Base-by-base conservation (phyloP, 2,329 filamentous ascomycete species). In the Albophoma yamanashiensis region DNA sequence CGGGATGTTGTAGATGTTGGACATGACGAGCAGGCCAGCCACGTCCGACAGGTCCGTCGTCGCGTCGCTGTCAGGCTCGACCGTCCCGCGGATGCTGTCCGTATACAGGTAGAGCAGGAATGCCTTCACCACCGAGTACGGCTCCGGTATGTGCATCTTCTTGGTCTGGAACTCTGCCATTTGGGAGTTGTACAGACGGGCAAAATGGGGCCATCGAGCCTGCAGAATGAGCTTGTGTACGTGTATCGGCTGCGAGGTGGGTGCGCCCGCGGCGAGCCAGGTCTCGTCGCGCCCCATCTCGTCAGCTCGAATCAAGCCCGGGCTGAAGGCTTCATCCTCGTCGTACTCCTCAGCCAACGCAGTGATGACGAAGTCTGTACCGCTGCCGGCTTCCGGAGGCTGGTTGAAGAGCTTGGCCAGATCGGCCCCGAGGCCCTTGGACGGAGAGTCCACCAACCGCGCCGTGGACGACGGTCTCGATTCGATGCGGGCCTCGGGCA, bases 131-230 rank as follows among this genome's bases (percentile, higher is more conserved):
- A 96, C 92, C 1, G 87, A 88, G 73, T 97, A 97, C 0, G 93
- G 92, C 69, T 99, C 95, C 0, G 94, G 93, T 53, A 99, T 96
- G 74, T 99, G 93, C 89, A 99, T 94, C 73, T 90, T 92, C 69
- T 94, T 94, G 20, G 91, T 94, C 71, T 99, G 94, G 68, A 95
- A 99, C 72, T 99, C 94, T 15, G 89, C 87, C 94, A 99, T 99
- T 70, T 97, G 92, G 5, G 93, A 87, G 58, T 89, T 88, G 78
- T 96, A 97, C 3, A 99, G 79, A 20, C 94, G 88, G 47, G 89
- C 87, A 76, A 99, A 99, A 73, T 99, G 94, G 36, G 94, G 92
- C 94, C 94, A 99, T 58, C 94, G 89, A 25, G 94, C 89, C 72
- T 95, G 91, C 11, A 99, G 81, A 58, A 99, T 97, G 60, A 99